Base-by-base conservation (phyloP, 768 basidiomycete species). In the Rossbeevera mucosa region DNA sequence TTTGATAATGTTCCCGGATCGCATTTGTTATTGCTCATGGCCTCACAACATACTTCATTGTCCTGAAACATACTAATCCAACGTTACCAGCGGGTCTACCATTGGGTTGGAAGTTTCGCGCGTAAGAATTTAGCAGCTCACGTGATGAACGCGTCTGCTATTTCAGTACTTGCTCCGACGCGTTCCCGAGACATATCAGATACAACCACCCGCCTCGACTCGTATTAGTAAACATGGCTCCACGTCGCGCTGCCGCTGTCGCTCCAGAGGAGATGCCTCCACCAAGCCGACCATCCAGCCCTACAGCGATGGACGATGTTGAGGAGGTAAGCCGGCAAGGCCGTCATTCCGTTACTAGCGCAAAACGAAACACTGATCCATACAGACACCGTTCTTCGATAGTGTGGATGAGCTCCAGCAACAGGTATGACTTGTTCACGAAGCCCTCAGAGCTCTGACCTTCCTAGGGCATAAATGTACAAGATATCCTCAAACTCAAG, bases 401-500 rank as follows among this genome's bases (percentile, higher is more conserved):
- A 82, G 73, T 20, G 79, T 91, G n/a, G 89, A 91, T 59, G 89
- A 91, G 57, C 82, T 91, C 13, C 89, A 91, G 62, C 84, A 88
- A 58, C 86, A 91, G 64, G 89, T 86, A 60, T 26, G 78, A 48
- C 21, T 13, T 43, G 45, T 43, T 44, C 24, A 33, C 33, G 47
- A 56, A 59, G 54, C 18, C 47, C 26, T 47, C 44, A 40, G 18
- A 30, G 43, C 20, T 42, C 29, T 49, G 24, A 60, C 28, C 20
- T 26, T 18, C 16, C 36, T 59, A 95, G 93, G 93, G 94, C 13
- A 94, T 95, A 68, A 95, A 94, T 58, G 85, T 93, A 24, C 92
- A 95, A 74, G 94, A 97, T 65, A 96, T 97, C 51, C 68, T 87
- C 47, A 97, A 97, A 71, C 82, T 97, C 56, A 96, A 96, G 72